These are phyloP conservation scores for Sphaerulina populicola DNA, from an alignment of 2,329 filamentous ascomycete species.

Conservation along the genomic window DNA sequence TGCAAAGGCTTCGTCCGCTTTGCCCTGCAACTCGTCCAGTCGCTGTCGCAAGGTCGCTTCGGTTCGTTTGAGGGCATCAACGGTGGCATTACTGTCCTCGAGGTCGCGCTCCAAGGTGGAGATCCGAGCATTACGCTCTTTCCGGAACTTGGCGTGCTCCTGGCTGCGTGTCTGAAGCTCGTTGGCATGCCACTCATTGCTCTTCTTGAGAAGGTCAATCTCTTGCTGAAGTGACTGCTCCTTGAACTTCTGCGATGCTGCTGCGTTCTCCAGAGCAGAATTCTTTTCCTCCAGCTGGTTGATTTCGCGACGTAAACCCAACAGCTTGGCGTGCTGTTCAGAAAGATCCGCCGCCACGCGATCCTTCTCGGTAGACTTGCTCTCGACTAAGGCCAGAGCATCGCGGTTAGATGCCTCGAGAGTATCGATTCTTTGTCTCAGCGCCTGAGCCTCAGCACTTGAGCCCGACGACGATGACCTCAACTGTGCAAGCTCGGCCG, in stretches of 20 bases:
- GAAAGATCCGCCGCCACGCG: slow-evolving; percentile 78
- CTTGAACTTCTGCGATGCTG: slow-evolving; percentile 76
- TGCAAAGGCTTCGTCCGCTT: slow-evolving; percentile 72
- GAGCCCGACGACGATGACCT: slow-evolving; percentile 66
- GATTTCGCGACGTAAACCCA: slow-evolving; percentile 75
- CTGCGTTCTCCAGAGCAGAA: slow-evolving; percentile 70
- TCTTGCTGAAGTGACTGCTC: slow-evolving; percentile 88
- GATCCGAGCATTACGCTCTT: slow-evolving; percentile 87
- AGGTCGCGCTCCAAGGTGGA: slow-evolving; percentile 79
- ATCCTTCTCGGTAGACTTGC: slow-evolving; percentile 80
- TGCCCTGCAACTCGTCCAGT: slow-evolving; percentile 74
- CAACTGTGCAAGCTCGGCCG: slow-evolving; percentile 71
- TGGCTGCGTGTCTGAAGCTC: slow-evolving; percentile 85
- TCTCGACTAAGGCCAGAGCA: slow-evolving; percentile 77
- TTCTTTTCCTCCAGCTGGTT: slow-evolving; percentile 72
- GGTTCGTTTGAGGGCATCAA: slow-evolving; percentile 68
- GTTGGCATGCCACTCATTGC: slow-evolving; percentile 84
- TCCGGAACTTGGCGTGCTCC: slow-evolving; percentile 82
- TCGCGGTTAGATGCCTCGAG: slow-evolving; percentile 90
- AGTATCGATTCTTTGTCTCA: slow-evolving; percentile 74
- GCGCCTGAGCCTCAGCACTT: slow-evolving; percentile 62
- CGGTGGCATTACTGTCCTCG: slow-evolving; percentile 70
- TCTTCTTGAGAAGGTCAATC: slow-evolving; percentile 76
- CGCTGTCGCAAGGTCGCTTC: slow-evolving; percentile 74
- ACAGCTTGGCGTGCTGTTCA: slow-evolving; percentile 77